Conservation (phyloP, 1,139 yeast genomes). For the Hyphopichia wangnamkhiaoensis region DNA sequence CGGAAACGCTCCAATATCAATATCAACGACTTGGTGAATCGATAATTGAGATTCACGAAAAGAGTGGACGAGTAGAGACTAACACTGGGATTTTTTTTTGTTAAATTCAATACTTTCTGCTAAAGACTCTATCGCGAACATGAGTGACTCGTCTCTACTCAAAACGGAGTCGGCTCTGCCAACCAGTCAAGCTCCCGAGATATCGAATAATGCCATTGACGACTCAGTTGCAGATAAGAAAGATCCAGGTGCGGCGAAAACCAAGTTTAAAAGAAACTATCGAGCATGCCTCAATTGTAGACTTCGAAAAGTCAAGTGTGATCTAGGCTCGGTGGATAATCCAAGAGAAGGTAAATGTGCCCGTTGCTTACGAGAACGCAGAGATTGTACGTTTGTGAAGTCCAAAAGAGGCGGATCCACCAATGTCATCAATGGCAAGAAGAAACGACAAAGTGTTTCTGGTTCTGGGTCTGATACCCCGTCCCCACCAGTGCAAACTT, state of each 20-base stretch:
- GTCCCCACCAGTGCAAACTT: slow-evolving; percentile 1
- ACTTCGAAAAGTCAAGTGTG: slow-evolving; percentile 80
- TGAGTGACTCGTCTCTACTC: too few species aligned
- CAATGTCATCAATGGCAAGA: slow-evolving; percentile 44
- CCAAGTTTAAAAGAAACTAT: slow-evolving; percentile 61
- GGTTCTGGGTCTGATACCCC: background rate
- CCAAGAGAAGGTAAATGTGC: slow-evolving; percentile 86
- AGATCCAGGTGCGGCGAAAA: background rate
- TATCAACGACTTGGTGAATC: too few species aligned
- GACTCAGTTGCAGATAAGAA: background rate
- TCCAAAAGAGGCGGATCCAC: slow-evolving; percentile 58
- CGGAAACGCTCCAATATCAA: background rate
- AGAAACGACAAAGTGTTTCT: slow-evolving; percentile 11
- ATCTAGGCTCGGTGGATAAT: slow-evolving; percentile 70
- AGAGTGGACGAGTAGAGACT: too few species aligned
- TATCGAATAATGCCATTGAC: too few species aligned
- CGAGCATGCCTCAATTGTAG: slow-evolving; percentile 86
- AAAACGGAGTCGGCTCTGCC: too few species aligned
- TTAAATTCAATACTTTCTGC: too few species aligned
- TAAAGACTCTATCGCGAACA: too few species aligned
- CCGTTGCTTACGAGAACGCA: slow-evolving; percentile 77
- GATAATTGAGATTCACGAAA: too few species aligned
- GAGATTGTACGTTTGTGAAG: slow-evolving; percentile 77
- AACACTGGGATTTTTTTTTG: too few species aligned
- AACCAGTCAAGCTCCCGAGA: too few species aligned